These are phyloP conservation scores for Mycena alexandri DNA, from an alignment of 768 basidiomycete genomes.

Conservation along the genomic window DNA sequence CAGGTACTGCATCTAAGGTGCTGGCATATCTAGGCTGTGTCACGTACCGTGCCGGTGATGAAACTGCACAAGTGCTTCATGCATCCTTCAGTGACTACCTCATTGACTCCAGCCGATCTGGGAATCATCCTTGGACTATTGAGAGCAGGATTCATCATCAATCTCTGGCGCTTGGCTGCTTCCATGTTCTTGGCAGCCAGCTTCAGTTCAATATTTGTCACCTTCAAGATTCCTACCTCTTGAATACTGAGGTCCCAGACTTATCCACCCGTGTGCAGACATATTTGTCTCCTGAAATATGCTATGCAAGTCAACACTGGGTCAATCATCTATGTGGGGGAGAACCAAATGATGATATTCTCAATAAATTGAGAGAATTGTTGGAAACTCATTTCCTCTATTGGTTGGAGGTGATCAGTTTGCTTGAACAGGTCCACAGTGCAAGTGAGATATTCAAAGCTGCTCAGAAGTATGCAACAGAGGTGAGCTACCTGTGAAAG, in stretches of 20 bases:
- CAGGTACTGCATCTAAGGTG: not conserved
- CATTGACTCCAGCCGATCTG: not conserved
- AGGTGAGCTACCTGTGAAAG: too few relatives aligned
- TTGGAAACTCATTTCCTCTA: not conserved
- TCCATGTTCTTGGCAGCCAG: too few relatives aligned
- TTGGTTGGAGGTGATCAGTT: slow-evolving; percentile 5
- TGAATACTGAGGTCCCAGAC: too few relatives aligned
- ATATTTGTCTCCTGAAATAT: too few relatives aligned
- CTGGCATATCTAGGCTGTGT: not conserved
- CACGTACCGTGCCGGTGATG: not conserved
- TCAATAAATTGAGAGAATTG: not conserved
- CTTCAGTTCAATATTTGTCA: too few relatives aligned
- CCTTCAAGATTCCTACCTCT: too few relatives aligned
- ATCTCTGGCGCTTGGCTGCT: too few relatives aligned
- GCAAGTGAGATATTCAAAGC: not conserved
- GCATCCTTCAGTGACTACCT: slow-evolving; percentile 2
- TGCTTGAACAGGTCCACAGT: not conserved
- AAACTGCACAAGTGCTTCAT: not conserved
- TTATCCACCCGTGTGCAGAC: too few relatives aligned
- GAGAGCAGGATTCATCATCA: too few relatives aligned
- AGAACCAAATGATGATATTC: too few relatives aligned
- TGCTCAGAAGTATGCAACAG: not conserved
- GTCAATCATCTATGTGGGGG: not conserved
- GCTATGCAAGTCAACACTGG: not conserved
- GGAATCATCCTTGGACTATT: too few relatives aligned